A percentile compares a stretch with the other conserved stretches of the same genome.
phyloP scores from a whole-genome alignment of 1,139 yeast genomes.

The Geotrichum restrictum region DNA sequence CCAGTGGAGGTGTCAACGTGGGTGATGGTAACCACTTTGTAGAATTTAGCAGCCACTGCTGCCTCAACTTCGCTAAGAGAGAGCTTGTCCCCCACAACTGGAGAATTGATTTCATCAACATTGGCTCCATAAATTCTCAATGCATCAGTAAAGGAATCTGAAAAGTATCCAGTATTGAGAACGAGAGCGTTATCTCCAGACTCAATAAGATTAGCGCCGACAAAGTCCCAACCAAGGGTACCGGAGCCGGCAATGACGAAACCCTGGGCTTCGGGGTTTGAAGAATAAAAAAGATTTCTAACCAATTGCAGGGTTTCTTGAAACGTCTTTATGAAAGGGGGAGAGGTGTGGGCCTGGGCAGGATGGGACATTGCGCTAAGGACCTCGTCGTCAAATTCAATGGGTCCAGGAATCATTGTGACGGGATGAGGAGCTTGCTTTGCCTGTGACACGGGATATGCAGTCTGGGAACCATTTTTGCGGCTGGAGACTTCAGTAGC shows the following conservation, averaged over 20 bases:
- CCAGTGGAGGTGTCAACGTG: conserved; percentile 97
- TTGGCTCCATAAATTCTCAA: conserved; percentile 70
- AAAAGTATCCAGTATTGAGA: conserved; percentile 88
- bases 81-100: conserved; percentile 70
- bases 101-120: conserved; percentile 55
- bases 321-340: conserved; percentile 74
- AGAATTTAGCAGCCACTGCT: conserved; percentile 51
- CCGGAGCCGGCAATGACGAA: conserved; percentile 87
- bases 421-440: conserved; percentile 43
- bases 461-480: background rate
- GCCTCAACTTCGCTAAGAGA: conserved; percentile 54
- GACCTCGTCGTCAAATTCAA: conserved; percentile 80
- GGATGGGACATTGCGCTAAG: conserved; percentile 80
- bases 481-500: background rate
- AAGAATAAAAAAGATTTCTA: conserved; percentile 70
- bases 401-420: conserved; percentile 90
- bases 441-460: conserved; percentile 15
- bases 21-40: conserved; percentile 75
- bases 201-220: conserved; percentile 68
- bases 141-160: conserved; percentile 81
- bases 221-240: conserved; percentile 92
- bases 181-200: conserved; percentile 65
- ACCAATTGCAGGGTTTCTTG: conserved; percentile 63
- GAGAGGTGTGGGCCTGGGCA: conserved; percentile 87
- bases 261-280: conserved; percentile 64